Conservation (phyloP, 345 rosid genomes). For the Durio zibethinus region DNA sequence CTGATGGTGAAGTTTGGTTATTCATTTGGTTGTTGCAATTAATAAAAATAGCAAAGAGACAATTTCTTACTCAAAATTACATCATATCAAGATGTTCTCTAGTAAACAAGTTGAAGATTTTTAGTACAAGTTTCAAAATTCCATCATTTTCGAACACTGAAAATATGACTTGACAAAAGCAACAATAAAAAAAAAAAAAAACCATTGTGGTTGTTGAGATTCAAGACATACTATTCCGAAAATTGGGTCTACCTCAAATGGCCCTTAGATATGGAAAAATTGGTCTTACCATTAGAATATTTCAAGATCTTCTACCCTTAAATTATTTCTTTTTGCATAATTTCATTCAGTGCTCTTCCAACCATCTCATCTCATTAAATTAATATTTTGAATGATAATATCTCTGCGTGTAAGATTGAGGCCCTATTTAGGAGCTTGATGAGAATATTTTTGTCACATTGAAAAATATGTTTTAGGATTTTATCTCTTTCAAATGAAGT, state of each 20-base stretch:
- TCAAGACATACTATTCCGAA: neutral
- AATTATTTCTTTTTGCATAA: neutral
- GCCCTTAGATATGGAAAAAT: neutral
- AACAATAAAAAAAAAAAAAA: neutral
- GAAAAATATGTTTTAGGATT: too few relatives aligned
- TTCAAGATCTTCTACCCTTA: neutral
- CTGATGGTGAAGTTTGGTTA: neutral
- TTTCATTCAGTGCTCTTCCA: neutral
- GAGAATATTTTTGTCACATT: too few relatives aligned
- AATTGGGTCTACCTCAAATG: slow-evolving; percentile 5
- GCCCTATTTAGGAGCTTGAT: too few relatives aligned
- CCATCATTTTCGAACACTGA: neutral
- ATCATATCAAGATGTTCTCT: neutral
- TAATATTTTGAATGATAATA: neutral
- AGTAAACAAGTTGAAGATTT: neutral
- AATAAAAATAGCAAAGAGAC: neutral
- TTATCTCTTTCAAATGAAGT: too few relatives aligned
- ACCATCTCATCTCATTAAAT: neutral
- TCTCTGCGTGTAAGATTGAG: neutral
- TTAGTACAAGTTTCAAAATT: neutral
- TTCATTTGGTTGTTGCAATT: neutral
- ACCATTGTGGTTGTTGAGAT: slow-evolving; percentile 6
- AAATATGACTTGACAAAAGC: neutral
- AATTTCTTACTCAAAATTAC: neutral
- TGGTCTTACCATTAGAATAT: neutral